A percentile compares a stretch with the other conserved stretches of the same genome.
These are phyloP conservation scores for Cubamyces sp. DNA, from an alignment of 768 basidiomycete genomes.

Conservation along the genomic window DNA sequence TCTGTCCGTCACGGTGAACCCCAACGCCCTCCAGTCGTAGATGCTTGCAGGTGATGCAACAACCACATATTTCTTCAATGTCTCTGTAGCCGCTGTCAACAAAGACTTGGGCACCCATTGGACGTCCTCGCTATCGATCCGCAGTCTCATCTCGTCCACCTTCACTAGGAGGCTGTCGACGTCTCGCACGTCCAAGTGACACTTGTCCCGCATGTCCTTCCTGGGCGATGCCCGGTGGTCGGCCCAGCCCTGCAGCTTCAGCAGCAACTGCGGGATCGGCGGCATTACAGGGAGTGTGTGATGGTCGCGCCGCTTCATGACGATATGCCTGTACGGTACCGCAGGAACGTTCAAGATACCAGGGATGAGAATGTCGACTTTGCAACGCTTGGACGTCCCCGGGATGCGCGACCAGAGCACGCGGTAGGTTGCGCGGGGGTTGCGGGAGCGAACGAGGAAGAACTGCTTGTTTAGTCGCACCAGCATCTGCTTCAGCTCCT, in stretches of 20 bases:
- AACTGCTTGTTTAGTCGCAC: constrained; percentile 38
- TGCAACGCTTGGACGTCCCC: constrained; percentile 27
- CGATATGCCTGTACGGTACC: constrained; percentile 25
- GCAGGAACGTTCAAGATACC: constrained; percentile 34
- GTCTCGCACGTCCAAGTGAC: constrained; percentile 45
- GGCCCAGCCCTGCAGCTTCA: constrained; percentile 40
- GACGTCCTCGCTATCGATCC: not conserved
- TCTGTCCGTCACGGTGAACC: not conserved
- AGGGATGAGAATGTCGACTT: constrained; percentile 40
- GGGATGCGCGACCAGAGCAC: constrained; percentile 43
- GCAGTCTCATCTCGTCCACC: constrained; percentile 24
- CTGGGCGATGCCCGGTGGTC: constrained; percentile 38
- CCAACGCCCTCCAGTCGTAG: not conserved
- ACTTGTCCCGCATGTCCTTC: constrained; percentile 41
- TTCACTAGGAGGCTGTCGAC: constrained; percentile 45
- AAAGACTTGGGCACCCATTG: constrained; percentile 13
- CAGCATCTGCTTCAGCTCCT: constrained; percentile 46
- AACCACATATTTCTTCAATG: not conserved
- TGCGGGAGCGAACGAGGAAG: constrained; percentile 42
- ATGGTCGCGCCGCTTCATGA: constrained; percentile 2
- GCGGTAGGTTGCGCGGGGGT: constrained; percentile 44
- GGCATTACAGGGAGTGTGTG: constrained; percentile 35
- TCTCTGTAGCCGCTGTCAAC: constrained; percentile 1
- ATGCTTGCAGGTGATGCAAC: not conserved
- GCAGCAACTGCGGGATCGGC: constrained; percentile 34